phyloP scores from a whole-genome alignment of 129 eudicot genomes.

The Centella asiatica region DNA sequence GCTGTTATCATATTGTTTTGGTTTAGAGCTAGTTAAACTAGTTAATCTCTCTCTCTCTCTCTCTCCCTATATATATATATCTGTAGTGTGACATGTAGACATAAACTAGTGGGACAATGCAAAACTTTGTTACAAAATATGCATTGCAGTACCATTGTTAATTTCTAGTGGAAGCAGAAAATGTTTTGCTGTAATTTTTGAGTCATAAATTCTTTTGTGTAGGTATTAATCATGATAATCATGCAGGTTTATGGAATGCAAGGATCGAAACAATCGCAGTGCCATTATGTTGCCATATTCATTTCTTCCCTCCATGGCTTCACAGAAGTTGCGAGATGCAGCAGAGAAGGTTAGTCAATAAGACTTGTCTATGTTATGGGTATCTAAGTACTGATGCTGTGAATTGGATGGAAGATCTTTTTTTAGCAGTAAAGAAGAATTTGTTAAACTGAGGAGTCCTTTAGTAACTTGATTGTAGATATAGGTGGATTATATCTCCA shows the following conservation, averaged over 20 bases:
- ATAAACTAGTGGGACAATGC: neutral
- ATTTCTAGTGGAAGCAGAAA: neutral
- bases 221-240: conserved; percentile 58
- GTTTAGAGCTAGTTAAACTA: neutral
- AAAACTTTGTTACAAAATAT: neutral
- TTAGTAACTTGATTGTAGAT: neutral
- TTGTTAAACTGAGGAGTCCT: neutral
- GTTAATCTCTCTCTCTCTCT: conserved; percentile 5
- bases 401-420: neutral
- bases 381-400: neutral
- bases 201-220: conserved; percentile 27
- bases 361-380: neutral
- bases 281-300: conserved; percentile 74
- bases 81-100: neutral
- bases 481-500: neutral
- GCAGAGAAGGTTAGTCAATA: conserved; percentile 59
- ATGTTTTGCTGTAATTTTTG: neutral
- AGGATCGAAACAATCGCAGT: conserved; percentile 79
- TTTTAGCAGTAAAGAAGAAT: neutral
- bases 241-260: conserved; percentile 97
- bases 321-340: conserved; percentile 75
- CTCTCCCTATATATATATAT: too few species aligned
- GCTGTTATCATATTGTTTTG: neutral
- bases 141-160: neutral
- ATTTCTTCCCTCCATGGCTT: conserved; percentile 94